Percentiles rank a stretch among this genome's conserved stretches.
Conservation (phyloP, 345 rosid species). For the Sonneratia alba region DNA sequence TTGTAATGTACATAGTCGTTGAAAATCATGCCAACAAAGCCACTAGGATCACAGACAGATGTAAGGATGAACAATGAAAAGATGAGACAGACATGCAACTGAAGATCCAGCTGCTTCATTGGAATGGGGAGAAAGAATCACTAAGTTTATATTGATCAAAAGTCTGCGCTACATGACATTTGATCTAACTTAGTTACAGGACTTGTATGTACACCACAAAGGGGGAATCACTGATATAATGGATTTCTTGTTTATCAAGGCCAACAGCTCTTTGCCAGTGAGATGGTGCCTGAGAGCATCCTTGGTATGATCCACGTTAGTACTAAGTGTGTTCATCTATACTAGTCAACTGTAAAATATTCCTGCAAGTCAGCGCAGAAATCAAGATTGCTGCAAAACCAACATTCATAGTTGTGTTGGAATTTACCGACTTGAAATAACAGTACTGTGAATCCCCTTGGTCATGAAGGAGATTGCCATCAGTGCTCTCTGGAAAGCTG, state of each 20-base stretch:
- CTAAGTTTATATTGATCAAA: background rate
- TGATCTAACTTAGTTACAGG: background rate
- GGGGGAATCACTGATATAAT: background rate
- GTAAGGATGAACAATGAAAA: background rate
- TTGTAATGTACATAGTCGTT: background rate
- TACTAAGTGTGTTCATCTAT: background rate
- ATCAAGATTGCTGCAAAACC: background rate
- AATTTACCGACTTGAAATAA: background rate
- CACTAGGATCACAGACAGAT: background rate
- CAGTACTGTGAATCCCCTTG: background rate
- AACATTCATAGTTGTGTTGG: background rate
- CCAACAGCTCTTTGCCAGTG: background rate
- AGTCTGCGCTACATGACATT: background rate
- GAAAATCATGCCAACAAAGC: background rate
- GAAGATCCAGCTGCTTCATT: background rate
- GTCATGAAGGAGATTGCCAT: background rate
- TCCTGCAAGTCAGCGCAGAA: background rate
- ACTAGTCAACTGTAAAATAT: background rate
- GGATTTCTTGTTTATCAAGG: background rate
- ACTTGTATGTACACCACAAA: background rate
- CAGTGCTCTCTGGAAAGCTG: conserved; percentile 8
- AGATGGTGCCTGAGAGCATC: background rate
- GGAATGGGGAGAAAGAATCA: background rate
- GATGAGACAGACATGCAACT: background rate
- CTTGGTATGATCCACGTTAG: no score